A percentile compares a stretch with the other conserved stretches of the same genome.
phyloP scores from a whole-genome alignment of 2,329 filamentous ascomycete species.

The Penicillium nordicum region DNA sequence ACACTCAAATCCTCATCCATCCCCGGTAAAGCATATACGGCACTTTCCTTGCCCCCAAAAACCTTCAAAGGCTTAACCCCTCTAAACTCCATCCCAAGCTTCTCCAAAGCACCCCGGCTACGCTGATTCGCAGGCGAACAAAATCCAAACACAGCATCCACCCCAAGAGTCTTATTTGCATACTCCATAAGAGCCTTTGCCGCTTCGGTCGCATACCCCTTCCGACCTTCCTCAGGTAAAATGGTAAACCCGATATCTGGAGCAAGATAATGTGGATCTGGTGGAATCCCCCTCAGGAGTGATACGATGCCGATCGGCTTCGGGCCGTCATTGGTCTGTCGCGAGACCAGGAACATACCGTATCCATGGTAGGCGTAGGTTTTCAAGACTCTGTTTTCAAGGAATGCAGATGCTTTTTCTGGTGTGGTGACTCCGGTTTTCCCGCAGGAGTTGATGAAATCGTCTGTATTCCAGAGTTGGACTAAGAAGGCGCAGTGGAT shows the following conservation, averaged over 20 bases:
- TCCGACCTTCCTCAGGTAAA: slow-evolving; percentile 23
- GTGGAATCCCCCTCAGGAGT: slow-evolving; percentile 16
- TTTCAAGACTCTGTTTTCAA: not conserved
- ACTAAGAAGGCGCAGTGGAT: slow-evolving; percentile 17
- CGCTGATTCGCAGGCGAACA: slow-evolving; percentile 15
- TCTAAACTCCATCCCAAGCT: slow-evolving; percentile 23
- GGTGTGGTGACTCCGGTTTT: slow-evolving; percentile 8
- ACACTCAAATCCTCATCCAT: slow-evolving; percentile 18
- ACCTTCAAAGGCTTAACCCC: slow-evolving; percentile 15
- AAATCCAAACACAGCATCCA: slow-evolving; percentile 22
- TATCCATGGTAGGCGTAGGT: slow-evolving; percentile 10
- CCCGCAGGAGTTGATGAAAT: slow-evolving; percentile 14
- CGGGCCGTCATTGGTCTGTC: not conserved
- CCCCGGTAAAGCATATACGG: slow-evolving; percentile 14
- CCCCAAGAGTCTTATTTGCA: slow-evolving; percentile 10
- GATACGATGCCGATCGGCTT: slow-evolving; percentile 18
- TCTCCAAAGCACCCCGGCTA: slow-evolving; percentile 22
- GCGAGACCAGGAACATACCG: slow-evolving; percentile 12
- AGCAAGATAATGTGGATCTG: slow-evolving; percentile 11
- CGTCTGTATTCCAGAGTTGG: slow-evolving; percentile 20
- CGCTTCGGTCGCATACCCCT: slow-evolving; percentile 29
- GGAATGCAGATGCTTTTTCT: slow-evolving; percentile 12
- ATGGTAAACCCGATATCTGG: slow-evolving; percentile 27
- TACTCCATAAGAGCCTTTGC: slow-evolving; percentile 18
- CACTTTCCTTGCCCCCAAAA: slow-evolving; percentile 17